phyloP scores from a whole-genome alignment of 2,329 filamentous ascomycete genomes.

The Epichloe gansuensis region DNA sequence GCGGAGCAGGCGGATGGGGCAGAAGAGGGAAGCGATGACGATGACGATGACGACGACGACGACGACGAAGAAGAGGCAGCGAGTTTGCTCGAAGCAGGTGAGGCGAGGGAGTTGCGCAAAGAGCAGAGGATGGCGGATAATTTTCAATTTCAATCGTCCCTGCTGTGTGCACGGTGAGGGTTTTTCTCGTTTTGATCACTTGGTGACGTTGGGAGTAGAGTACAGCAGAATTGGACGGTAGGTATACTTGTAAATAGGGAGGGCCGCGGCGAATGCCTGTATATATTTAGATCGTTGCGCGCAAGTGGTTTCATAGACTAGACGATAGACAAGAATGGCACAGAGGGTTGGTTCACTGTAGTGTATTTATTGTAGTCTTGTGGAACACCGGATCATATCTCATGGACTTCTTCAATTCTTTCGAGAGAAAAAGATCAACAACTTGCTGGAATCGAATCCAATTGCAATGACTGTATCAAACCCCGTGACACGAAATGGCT shows the following conservation, averaged over 20 bases:
- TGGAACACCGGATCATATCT: neutral
- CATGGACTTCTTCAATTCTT: too few species aligned
- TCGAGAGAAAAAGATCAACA: too few species aligned
- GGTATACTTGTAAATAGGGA: neutral
- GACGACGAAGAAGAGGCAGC: conserved; percentile 12
- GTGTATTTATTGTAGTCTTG: neutral
- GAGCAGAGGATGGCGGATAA: conserved; percentile 9
- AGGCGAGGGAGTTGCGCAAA: neutral
- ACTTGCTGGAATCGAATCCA: too few species aligned
- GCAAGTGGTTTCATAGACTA: neutral
- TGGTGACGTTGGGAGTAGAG: too few species aligned
- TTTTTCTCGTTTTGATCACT: too few species aligned
- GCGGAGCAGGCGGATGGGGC: conserved; percentile 15
- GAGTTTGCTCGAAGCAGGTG: conserved; percentile 7
- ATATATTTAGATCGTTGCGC: neutral
- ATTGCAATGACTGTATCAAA: too few species aligned
- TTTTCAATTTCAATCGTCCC: neutral
- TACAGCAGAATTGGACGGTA: too few species aligned
- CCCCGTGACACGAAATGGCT: too few species aligned
- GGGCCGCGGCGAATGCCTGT: neutral
- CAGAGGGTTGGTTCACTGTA: neutral
- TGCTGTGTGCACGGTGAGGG: too few species aligned
- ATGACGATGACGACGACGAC: conserved; percentile 22
- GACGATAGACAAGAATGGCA: neutral
- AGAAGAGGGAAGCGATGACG: conserved; percentile 19